Percentiles rank a stretch among this genome's conserved stretches.
phyloP scores from a whole-genome alignment of 2,329 filamentous ascomycete species.

The Aspergillus sp. region DNA sequence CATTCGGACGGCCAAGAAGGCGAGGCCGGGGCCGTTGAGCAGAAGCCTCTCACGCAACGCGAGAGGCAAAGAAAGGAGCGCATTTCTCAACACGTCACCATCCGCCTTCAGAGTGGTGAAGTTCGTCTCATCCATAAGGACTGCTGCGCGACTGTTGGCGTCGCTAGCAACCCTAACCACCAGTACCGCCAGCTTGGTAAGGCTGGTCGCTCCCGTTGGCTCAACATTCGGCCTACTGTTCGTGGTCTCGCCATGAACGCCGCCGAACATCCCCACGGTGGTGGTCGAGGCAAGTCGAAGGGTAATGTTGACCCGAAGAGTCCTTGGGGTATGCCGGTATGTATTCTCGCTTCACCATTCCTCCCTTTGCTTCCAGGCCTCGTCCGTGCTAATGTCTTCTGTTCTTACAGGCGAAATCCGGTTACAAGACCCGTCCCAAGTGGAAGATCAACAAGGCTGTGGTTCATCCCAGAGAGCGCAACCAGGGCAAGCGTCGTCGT shows the following conservation, averaged over 20 bases:
- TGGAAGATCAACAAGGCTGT: slow-evolving; percentile 91
- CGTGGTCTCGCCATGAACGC: slow-evolving; percentile 99
- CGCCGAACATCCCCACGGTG: slow-evolving; percentile 96
- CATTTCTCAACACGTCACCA: slow-evolving; percentile 75
- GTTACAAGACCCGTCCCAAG: slow-evolving; percentile 86
- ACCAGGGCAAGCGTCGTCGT: slow-evolving; percentile 83
- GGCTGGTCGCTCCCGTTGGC: slow-evolving; percentile 88
- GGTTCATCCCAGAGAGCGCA: slow-evolving; percentile 77
- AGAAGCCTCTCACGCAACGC: slow-evolving; percentile 39
- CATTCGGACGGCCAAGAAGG: slow-evolving; percentile 52
- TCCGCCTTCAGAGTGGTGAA: slow-evolving; percentile 90
- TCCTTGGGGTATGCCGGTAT: slow-evolving; percentile 93
- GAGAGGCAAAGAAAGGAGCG: slow-evolving; percentile 53
- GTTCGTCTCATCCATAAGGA: slow-evolving; percentile 85
- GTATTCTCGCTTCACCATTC: slow-evolving; percentile 41
- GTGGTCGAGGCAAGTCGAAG: slow-evolving; percentile 99
- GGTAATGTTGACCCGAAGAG: slow-evolving; percentile 93
- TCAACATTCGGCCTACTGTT: slow-evolving; percentile 92
- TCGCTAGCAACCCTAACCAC: slow-evolving; percentile 90
- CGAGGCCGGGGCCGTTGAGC: slow-evolving; percentile 30
- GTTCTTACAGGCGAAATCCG: slow-evolving; percentile 52
- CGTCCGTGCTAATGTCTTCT: slow-evolving; percentile 18
- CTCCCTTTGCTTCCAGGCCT: slow-evolving; percentile 10
- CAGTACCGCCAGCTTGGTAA: slow-evolving; percentile 92
- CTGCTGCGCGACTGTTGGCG: slow-evolving; percentile 90